These are phyloP conservation scores for Pleurotus eryngii DNA, from an alignment of 768 basidiomycete genomes.

Conservation along the genomic window DNA sequence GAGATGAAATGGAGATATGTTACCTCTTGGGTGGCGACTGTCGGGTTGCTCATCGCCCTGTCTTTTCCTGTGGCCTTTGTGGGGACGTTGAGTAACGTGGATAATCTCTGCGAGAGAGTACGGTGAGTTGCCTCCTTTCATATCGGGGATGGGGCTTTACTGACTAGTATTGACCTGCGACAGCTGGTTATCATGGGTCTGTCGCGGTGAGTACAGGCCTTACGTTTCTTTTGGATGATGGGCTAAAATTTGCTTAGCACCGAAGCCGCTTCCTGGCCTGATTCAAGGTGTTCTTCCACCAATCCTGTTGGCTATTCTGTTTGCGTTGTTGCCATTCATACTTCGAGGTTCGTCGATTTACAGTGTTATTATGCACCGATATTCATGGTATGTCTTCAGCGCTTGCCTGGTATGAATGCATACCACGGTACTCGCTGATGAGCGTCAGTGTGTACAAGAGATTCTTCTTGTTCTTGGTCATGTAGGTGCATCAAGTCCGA, in stretches of 20 bases:
- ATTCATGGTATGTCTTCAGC: constrained; percentile 23
- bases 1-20: constrained; percentile 54
- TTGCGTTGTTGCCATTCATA: constrained; percentile 57
- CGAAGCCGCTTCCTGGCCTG: constrained; percentile 41
- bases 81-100: constrained; percentile 59
- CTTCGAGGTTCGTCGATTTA: constrained; percentile 41
- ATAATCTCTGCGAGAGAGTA: constrained; percentile 45
- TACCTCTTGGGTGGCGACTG: constrained; percentile 51
- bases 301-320: constrained; percentile 56
- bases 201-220: constrained; percentile 23
- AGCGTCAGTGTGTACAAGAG: constrained; percentile 69
- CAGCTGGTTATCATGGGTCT: constrained; percentile 63
- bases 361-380: background rate
- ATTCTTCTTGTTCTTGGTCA: constrained; percentile 65
- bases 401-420: constrained; percentile 67
- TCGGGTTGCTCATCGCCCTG: constrained; percentile 63
- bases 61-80: constrained; percentile 65
- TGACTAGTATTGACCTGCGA: background rate
- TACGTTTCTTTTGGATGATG: background rate
- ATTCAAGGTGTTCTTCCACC: constrained; percentile 70
- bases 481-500: constrained; percentile 28
- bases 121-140: constrained; percentile 26
- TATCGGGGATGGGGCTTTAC: background rate
- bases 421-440: constrained; percentile 64
- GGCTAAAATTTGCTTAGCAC: constrained; percentile 21